Conservation (phyloP, 1,139 yeast species). For the Arxiozyma telluris region DNA sequence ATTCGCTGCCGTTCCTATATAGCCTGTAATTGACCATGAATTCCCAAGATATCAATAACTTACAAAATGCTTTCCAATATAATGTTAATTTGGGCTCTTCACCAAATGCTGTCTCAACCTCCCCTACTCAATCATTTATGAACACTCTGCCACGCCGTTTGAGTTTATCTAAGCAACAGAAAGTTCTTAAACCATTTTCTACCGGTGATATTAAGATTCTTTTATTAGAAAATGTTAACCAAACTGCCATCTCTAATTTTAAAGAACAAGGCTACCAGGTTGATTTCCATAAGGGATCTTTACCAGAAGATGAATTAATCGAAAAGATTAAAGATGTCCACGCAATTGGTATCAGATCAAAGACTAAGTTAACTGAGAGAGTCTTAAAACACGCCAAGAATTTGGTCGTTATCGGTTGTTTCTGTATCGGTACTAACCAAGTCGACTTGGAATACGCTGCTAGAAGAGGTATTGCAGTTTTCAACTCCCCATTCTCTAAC, state of each 20-base stretch:
- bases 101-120: constrained; percentile 70
- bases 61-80: constrained; percentile 47
- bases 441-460: constrained; percentile 92
- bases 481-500: constrained; percentile 97
- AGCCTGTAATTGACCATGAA: constrained; percentile 1
- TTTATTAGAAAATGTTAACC: constrained; percentile 84
- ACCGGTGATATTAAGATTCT: constrained; percentile 78
- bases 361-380: constrained; percentile 77
- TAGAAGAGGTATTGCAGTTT: constrained; percentile 85
- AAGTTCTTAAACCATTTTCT: constrained; percentile 31
- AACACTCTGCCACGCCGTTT: constrained; percentile 29
- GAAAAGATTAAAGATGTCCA: constrained; percentile 91
- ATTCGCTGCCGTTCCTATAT: not conserved
- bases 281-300: constrained; percentile 81
- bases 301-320: constrained; percentile 87
- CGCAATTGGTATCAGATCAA: constrained; percentile 96
- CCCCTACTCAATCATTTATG: constrained; percentile 37
- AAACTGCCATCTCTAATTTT: constrained; percentile 82
- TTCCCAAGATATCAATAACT: constrained; percentile 42
- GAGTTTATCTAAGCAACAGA: constrained; percentile 41
- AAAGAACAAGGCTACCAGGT: constrained; percentile 91
- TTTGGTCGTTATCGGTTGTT: constrained; percentile 88
- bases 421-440: constrained; percentile 98
- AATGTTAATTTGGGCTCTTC: constrained; percentile 38
- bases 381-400: constrained; percentile 80